These are phyloP conservation scores for Penicillium tannophilum DNA, from an alignment of 495 filamentous ascomycete genomes.

Conservation along the genomic window DNA sequence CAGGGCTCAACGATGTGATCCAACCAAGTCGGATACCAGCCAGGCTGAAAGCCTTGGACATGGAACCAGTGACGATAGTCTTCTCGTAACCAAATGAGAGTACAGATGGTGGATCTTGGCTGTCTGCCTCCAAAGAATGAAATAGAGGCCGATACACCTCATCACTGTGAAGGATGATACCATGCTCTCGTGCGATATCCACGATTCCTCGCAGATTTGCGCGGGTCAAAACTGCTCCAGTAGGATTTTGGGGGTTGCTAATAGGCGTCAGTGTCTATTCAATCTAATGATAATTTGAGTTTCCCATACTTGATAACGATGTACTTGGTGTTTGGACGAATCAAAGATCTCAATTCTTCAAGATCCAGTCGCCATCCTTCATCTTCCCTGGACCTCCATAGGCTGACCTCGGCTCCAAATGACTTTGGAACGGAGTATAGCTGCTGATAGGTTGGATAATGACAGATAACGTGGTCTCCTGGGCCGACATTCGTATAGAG, in stretches of 20 bases:
- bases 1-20: constrained; percentile 66
- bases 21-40: constrained; percentile 84
- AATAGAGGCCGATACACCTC: constrained; percentile 89
- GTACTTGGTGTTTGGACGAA: constrained; percentile 73
- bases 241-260: constrained; percentile 87
- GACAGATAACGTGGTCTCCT: constrained; percentile 85
- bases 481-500: constrained; percentile 74
- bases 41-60: constrained; percentile 84
- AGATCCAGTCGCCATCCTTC: constrained; percentile 68
- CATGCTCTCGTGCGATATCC: constrained; percentile 58
- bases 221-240: constrained; percentile 67
- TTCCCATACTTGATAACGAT: constrained; percentile 61
- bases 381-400: constrained; percentile 70
- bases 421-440: constrained; percentile 75
- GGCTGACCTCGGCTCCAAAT: constrained; percentile 75
- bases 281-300: neutral
- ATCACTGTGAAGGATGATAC: constrained; percentile 71
- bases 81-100: constrained; percentile 70
- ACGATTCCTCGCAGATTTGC: constrained; percentile 61
- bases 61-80: constrained; percentile 73
- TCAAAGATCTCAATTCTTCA: constrained; percentile 62
- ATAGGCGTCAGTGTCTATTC: neutral
- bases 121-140: constrained; percentile 61
- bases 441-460: constrained; percentile 89
- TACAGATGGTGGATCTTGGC: constrained; percentile 60